Evolutionary conservation across 148 eudicot species (phyloP).

Genomic region (Gaultheria prostrata): DNA sequence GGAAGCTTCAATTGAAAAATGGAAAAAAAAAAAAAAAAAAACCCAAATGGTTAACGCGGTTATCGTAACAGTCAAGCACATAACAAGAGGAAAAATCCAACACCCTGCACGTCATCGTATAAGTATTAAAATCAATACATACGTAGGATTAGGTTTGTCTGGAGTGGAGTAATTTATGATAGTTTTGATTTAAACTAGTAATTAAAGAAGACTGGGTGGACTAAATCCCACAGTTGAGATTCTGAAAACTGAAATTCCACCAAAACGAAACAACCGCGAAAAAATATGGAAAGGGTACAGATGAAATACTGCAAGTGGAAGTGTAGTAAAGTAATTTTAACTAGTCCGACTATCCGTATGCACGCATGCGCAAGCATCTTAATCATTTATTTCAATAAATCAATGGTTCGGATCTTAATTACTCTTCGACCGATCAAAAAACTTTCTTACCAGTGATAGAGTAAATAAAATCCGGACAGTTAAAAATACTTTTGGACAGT

Average conservation of each 20-base stretch:
- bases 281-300: background rate
- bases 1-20: conserved; percentile 30
- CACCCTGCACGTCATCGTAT: background rate
- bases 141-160: background rate
- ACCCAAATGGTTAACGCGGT: background rate
- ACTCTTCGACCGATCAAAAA: too few relatives aligned
- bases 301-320: background rate
- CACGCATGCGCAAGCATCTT: too few relatives aligned
- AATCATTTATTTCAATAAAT: too few relatives aligned
- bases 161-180: background rate
- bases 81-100: background rate
- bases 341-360: too few relatives aligned
- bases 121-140: background rate
- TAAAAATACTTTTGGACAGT: too few relatives aligned
- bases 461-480: too few relatives aligned
- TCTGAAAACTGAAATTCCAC: background rate
- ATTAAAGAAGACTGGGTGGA: background rate
- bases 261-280: background rate
- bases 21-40: background rate
- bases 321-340: too few relatives aligned
- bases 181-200: background rate
- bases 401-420: too few relatives aligned
- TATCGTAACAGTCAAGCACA: background rate
- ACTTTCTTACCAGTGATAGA: too few relatives aligned
- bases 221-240: background rate